Evolutionary conservation across 2,329 filamentous ascomycete genomes (phyloP).

Genomic region (Paracoccidioides lutzii): DNA sequence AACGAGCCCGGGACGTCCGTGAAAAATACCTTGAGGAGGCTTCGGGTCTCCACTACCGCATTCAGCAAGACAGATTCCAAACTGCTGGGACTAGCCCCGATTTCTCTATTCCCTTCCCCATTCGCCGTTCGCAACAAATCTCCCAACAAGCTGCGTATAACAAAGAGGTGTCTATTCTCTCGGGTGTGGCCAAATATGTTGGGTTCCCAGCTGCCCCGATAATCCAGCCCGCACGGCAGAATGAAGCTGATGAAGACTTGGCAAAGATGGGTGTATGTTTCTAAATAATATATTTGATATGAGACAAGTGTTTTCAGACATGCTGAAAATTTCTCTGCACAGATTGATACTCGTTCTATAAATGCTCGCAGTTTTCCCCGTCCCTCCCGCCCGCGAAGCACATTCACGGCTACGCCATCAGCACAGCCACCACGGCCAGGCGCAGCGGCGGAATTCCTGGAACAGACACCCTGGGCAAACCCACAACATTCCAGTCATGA

Average conservation of each 20-base stretch:
- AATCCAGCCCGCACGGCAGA: slow-evolving; percentile 56
- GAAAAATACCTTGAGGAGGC: slow-evolving; percentile 68
- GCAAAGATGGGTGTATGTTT: slow-evolving; percentile 70
- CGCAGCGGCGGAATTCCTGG: slow-evolving; percentile 74
- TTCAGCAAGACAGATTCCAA: slow-evolving; percentile 76
- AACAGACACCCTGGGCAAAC: slow-evolving; percentile 86
- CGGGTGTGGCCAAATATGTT: slow-evolving; percentile 85
- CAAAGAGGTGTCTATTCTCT: slow-evolving; percentile 80
- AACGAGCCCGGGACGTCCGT: slow-evolving; percentile 68
- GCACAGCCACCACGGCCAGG: slow-evolving; percentile 30
- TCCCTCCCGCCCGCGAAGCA: slow-evolving; percentile 19
- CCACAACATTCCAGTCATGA: slow-evolving; percentile 64
- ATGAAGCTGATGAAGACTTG: slow-evolving; percentile 75
- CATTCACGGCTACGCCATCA: slow-evolving; percentile 22
- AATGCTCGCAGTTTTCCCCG: neutral
- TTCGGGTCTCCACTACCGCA: slow-evolving; percentile 82
- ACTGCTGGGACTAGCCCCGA: slow-evolving; percentile 66
- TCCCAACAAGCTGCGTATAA: slow-evolving; percentile 85
- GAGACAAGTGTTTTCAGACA: neutral
- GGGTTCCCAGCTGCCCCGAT: slow-evolving; percentile 92
- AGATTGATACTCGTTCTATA: neutral
- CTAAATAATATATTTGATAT: slow-evolving; percentile 1
- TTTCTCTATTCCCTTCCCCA: slow-evolving; percentile 69
- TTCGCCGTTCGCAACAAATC: slow-evolving; percentile 62
- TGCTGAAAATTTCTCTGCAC: slow-evolving; percentile 6